Base-by-base conservation (phyloP, 2,329 filamentous ascomycete species). In the Huntiella omanensis region DNA sequence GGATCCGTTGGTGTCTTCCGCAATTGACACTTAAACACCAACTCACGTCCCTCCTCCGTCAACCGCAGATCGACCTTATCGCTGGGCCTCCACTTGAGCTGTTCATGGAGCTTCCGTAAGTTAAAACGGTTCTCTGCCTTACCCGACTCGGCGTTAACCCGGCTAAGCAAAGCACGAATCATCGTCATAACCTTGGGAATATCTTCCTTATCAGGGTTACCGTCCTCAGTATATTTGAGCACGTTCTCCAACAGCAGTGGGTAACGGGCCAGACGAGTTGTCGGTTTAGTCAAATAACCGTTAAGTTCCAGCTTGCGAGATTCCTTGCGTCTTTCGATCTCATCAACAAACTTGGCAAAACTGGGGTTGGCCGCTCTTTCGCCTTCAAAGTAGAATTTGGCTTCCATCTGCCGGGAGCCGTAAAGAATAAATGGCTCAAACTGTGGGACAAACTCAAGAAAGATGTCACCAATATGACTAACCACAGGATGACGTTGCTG, bases 91-190 rank as follows among this genome's bases (percentile, higher is more conserved):
- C 93, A 98, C 52, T 88, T 85, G 52, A 98, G 74, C 55, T 93
- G 83, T 54, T 91, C 79, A 58, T 95, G 91, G 32, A 98, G 71
- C 54, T 86, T 83, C 60, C 88, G 81, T 48, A 98, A 66, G 59
- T 96, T 96, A 69, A 94, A 96, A 45, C 91, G 81, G 59, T 98
- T 98, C 62, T 98, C 91, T 1, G 91, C 86, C 65, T 93, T 95
- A 55, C 91, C 91, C 53, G 86, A 94, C 61, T 96, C 91, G 11
- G 83, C 74, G 57, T 98, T 98, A 58, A 98, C 91, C 52, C 83
- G 75, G 44, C 76, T 81, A 43, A 98, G 66, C 54, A 94, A 80
- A 54, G 88, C 83, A 55, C 84, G 80, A 63, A 98, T 95, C 60
- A 85, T 73, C 22, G 70, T 74, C 54, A 96, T 75, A 5, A 91